Evolutionary conservation across 1,284 basidiomycete species (phyloP).

Genomic region (Melampsora larici-populina): DNA sequence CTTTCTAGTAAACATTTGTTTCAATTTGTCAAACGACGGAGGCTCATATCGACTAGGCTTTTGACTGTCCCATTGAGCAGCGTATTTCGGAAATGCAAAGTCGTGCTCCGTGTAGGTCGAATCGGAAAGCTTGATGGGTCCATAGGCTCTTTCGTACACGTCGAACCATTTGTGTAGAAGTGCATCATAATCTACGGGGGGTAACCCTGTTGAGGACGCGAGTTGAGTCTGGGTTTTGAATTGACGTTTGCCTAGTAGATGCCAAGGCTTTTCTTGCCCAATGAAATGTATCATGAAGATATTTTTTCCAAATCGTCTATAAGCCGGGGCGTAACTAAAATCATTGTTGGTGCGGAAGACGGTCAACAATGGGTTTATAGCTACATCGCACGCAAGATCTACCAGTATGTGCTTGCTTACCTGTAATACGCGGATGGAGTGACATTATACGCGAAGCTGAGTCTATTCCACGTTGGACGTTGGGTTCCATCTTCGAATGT

Average conservation of each 20-base stretch:
- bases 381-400: neutral
- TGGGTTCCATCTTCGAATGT: slow-evolving; percentile 86
- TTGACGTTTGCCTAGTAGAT: slow-evolving; percentile 54
- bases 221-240: slow-evolving; percentile 45
- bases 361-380: neutral
- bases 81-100: slow-evolving; percentile 68
- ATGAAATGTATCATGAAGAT: slow-evolving; percentile 93
- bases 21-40: slow-evolving; percentile 27
- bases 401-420: slow-evolving; percentile 59
- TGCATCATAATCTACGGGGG: slow-evolving; percentile 64
- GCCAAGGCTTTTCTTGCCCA: slow-evolving; percentile 90
- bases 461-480: slow-evolving; percentile 59
- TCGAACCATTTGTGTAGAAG: slow-evolving; percentile 86
- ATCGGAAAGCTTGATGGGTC: slow-evolving; percentile 58
- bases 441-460: slow-evolving; percentile 70
- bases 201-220: slow-evolving; percentile 48
- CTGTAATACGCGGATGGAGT: slow-evolving; percentile 97
- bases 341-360: slow-evolving; percentile 10
- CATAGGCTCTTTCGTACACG: slow-evolving; percentile 82
- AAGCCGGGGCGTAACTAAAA: slow-evolving; percentile 84
- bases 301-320: slow-evolving; percentile 80
- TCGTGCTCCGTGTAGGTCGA: slow-evolving; percentile 54
- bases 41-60: slow-evolving; percentile 50
- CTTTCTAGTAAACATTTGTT: slow-evolving; percentile 29
- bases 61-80: slow-evolving; percentile 68